These are phyloP conservation scores for Gloeopeniophorella convolvens DNA, from an alignment of 768 basidiomycete genomes.

Conservation along the genomic window DNA sequence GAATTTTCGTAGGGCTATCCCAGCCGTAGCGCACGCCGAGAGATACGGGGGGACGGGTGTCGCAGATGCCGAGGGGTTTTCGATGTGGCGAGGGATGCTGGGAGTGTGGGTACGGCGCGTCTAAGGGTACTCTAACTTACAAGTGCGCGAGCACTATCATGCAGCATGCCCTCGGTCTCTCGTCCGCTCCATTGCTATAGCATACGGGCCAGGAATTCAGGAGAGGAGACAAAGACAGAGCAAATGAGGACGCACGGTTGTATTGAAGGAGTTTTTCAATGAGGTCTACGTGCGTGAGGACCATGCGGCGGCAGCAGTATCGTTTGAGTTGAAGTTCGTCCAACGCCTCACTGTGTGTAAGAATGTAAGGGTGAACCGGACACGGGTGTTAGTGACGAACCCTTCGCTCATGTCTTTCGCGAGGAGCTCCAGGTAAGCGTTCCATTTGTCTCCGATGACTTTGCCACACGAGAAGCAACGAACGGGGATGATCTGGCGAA, in stretches of 20 bases:
- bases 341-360: slow-evolving; percentile 64
- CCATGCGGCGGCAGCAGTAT: slow-evolving; percentile 97
- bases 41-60: too few species aligned
- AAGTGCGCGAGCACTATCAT: neutral
- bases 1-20: too few species aligned
- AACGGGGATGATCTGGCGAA: slow-evolving; percentile 94
- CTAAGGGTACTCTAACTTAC: neutral
- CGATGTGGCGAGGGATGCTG: neutral
- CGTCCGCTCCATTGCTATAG: slow-evolving; percentile 25
- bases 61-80: too few species aligned
- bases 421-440: slow-evolving; percentile 74
- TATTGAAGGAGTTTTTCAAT: slow-evolving; percentile 97
- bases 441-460: slow-evolving; percentile 97
- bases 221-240: neutral
- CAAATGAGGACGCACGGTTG: slow-evolving; percentile 59
- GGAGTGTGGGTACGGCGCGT: neutral
- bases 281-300: slow-evolving; percentile 93
- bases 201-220: too few species aligned
- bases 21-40: too few species aligned
- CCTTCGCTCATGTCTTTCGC: slow-evolving; percentile 82
- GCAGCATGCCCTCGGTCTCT: slow-evolving; percentile 19
- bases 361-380: neutral
- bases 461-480: slow-evolving; percentile 97
- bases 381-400: slow-evolving; percentile 38
- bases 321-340: slow-evolving; percentile 85